phyloP scores from a whole-genome alignment of 441 rosid species.

The Caryocar brasiliense region DNA sequence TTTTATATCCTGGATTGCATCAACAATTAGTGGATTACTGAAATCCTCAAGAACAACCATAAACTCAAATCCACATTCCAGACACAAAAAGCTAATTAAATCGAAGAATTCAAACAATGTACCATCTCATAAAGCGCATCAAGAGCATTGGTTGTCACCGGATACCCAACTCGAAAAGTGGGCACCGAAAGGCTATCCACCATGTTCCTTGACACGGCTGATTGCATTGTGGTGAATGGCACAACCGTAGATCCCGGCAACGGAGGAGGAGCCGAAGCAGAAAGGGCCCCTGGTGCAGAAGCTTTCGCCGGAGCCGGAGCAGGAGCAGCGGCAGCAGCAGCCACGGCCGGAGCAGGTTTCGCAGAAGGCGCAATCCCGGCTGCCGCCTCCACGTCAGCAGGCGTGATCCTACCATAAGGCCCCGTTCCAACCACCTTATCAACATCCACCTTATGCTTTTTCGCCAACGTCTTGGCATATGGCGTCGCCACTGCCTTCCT shows the following conservation, averaged over 20 bases:
- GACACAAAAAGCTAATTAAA: neutral
- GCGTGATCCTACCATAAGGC: conserved; percentile 70
- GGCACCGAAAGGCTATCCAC: conserved; percentile 79
- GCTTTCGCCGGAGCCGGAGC: conserved; percentile 17
- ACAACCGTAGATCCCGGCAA: conserved; percentile 67
- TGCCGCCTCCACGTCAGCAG: conserved; percentile 72
- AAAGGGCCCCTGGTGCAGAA: conserved; percentile 19
- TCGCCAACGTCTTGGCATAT: conserved; percentile 79
- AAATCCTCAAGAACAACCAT: neutral
- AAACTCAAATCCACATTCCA: neutral
- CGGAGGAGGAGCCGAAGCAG: conserved; percentile 31
- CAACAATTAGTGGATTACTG: too few species aligned
- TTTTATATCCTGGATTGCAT: too few species aligned
- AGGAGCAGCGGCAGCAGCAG: conserved; percentile 15
- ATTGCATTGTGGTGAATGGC: conserved; percentile 86
- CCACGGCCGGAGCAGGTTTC: neutral
- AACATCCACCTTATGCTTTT: conserved; percentile 80
- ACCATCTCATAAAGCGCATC: conserved; percentile 86
- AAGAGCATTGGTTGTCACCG: conserved; percentile 72
- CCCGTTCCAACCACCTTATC: conserved; percentile 63
- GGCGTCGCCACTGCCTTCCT: conserved; percentile 69
- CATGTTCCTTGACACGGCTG: conserved; percentile 85
- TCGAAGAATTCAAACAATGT: neutral
- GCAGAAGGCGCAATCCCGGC: conserved; percentile 58
- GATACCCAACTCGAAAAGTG: conserved; percentile 87